Percentiles rank a stretch among this genome's conserved stretches.
Conservation (phyloP, 179 eudicot genomes). For the Carnegiea gigantea region DNA sequence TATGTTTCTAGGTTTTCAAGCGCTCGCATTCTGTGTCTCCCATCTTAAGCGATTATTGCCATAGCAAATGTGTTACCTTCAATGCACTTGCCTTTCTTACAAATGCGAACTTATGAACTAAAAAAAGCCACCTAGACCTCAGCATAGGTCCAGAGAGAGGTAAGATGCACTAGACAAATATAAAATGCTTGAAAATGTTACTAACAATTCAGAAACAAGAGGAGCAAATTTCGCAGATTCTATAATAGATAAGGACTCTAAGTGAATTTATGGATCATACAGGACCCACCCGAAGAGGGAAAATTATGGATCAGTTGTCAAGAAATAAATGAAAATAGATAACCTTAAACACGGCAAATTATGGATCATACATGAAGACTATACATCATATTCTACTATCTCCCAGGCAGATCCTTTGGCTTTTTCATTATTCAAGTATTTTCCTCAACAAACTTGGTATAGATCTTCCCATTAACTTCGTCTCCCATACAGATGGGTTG, state of each 20-base stretch:
- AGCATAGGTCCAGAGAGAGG: background rate
- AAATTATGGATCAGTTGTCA: background rate
- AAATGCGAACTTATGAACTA: background rate
- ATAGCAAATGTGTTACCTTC: background rate
- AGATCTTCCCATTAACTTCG: background rate
- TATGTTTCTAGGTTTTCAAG: background rate
- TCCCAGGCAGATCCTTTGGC: background rate
- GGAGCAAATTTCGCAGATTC: background rate
- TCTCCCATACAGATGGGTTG: background rate
- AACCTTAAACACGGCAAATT: background rate
- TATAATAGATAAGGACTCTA: background rate
- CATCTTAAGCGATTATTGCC: background rate
- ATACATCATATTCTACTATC: background rate
- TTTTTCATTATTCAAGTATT: background rate
- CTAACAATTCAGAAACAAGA: background rate
- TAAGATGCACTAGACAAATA: background rate
- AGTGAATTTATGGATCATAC: background rate
- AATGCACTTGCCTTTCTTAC: background rate
- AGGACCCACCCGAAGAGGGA: too few relatives aligned
- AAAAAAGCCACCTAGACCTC: background rate
- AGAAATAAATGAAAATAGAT: background rate
- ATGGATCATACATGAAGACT: background rate
- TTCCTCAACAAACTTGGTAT: background rate
- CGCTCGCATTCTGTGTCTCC: background rate
- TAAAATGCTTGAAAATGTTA: background rate